These are phyloP conservation scores for Cyclotella choctawhatcheeana DNA, from an alignment of 108 stramenopile genomes.

Conservation along the genomic window DNA sequence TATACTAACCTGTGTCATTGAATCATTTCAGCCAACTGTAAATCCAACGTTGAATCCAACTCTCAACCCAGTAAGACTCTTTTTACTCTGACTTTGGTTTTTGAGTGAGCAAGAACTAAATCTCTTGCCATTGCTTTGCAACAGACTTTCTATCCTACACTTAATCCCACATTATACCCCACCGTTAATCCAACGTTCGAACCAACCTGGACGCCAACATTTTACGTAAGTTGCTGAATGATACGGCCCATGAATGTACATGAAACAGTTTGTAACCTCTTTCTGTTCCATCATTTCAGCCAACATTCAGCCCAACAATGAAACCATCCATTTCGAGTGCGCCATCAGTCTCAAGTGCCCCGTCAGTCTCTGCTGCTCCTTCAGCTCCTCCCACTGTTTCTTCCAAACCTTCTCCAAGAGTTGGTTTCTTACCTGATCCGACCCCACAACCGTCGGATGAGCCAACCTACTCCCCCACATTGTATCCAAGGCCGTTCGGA, in stretches of 20 bases:
- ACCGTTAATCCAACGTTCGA: neutral
- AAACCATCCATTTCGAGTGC: conserved; percentile 17
- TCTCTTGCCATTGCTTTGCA: neutral
- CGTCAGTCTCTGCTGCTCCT: conserved; percentile 16
- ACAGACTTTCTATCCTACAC: neutral
- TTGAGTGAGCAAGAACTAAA: too few species aligned
- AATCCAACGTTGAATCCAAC: conserved; percentile 2
- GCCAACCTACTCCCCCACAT: conserved; percentile 13
- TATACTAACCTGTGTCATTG: too few species aligned
- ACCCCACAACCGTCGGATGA: conserved; percentile 15
- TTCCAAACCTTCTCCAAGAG: neutral
- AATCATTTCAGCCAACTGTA: too few species aligned
- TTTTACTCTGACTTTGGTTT: too few species aligned
- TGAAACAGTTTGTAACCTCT: neutral
- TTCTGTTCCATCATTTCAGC: neutral
- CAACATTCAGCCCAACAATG: too few species aligned
- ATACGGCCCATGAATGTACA: too few species aligned
- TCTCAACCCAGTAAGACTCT: neutral
- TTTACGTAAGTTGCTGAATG: too few species aligned
- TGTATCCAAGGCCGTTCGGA: conserved; percentile 5
- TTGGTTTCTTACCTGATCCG: conserved; percentile 11
- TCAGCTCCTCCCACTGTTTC: conserved; percentile 7
- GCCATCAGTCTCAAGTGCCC: conserved; percentile 18
- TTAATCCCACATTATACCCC: neutral
- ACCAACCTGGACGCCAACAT: conserved; percentile 13